Conservation (phyloP, 768 basidiomycete genomes). For the Mycena metata region DNA sequence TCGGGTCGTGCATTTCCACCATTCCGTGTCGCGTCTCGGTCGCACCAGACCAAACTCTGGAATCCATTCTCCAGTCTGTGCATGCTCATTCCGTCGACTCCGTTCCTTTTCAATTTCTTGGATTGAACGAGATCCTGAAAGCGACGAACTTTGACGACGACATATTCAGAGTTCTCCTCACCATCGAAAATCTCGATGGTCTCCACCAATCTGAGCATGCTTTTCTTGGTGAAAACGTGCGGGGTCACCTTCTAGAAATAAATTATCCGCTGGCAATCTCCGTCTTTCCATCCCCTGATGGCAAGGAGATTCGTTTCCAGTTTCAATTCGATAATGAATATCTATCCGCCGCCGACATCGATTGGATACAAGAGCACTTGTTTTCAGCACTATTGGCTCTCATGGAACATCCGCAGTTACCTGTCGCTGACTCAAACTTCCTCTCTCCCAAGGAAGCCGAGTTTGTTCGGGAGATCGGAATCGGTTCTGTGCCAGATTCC, state of each 20-base stretch:
- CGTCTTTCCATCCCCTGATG: conserved; percentile 19
- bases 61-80: conserved; percentile 9
- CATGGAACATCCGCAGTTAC: conserved; percentile 4
- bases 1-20: conserved; percentile 18
- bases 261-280: conserved; percentile 15
- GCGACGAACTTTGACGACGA: conserved; percentile 8
- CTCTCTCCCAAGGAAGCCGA: conserved; percentile 9
- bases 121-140: conserved; percentile 7
- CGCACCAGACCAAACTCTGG: neutral
- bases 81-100: conserved; percentile 16
- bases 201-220: conserved; percentile 1
- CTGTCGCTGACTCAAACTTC: neutral
- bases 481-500: conserved; percentile 4
- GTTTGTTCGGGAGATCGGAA: conserved; percentile 10
- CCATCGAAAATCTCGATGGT: conserved; percentile 18
- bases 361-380: conserved; percentile 15
- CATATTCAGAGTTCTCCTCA: conserved; percentile 13
- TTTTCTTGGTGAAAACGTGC: neutral
- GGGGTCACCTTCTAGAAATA: conserved; percentile 14
- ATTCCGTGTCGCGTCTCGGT: conserved; percentile 15
- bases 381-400: conserved; percentile 4
- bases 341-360: neutral
- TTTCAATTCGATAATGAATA: conserved; percentile 18
- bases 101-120: conserved; percentile 13
- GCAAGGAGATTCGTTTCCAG: conserved; percentile 12